Evolutionary conservation across 768 basidiomycete genomes (phyloP).

Genomic region (Lentinula edodes): DNA sequence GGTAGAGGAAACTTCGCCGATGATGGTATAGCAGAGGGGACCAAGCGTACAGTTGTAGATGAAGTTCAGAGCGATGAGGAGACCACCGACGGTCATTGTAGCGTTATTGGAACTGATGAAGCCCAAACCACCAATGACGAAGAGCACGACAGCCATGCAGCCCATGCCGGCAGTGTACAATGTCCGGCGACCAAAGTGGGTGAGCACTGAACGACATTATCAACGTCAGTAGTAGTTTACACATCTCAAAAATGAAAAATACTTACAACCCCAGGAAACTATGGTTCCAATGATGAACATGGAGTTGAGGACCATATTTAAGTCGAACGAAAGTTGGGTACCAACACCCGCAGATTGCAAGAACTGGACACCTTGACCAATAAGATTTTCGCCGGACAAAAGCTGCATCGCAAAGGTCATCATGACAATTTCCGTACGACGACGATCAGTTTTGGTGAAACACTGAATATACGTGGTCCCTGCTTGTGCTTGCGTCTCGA

Average conservation of each 20-base stretch:
- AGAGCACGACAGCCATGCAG: conserved; percentile 15
- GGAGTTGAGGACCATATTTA: conserved; percentile 18
- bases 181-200: conserved; percentile 16
- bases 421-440: conserved; percentile 20
- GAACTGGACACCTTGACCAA: conserved; percentile 19
- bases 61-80: conserved; percentile 16
- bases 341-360: conserved; percentile 14
- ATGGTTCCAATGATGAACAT: conserved; percentile 22
- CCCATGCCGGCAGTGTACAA: conserved; percentile 14
- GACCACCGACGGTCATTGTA: conserved; percentile 13
- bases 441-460: conserved; percentile 13
- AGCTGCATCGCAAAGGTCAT: conserved; percentile 21
- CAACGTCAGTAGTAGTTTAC: neutral
- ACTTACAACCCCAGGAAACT: conserved; percentile 17
- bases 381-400: conserved; percentile 16
- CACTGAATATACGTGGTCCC: conserved; percentile 17
- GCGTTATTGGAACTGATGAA: conserved; percentile 7
- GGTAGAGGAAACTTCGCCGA: conserved; percentile 15
- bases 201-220: conserved; percentile 7
- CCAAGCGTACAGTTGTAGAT: conserved; percentile 18
- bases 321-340: conserved; percentile 10
- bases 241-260: neutral
- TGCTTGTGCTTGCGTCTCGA: conserved; percentile 15
- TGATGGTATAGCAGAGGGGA: conserved; percentile 17
- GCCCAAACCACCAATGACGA: conserved; percentile 16